These are phyloP conservation scores for Carallia brachiata DNA, from an alignment of 345 rosid genomes.

Conservation along the genomic window DNA sequence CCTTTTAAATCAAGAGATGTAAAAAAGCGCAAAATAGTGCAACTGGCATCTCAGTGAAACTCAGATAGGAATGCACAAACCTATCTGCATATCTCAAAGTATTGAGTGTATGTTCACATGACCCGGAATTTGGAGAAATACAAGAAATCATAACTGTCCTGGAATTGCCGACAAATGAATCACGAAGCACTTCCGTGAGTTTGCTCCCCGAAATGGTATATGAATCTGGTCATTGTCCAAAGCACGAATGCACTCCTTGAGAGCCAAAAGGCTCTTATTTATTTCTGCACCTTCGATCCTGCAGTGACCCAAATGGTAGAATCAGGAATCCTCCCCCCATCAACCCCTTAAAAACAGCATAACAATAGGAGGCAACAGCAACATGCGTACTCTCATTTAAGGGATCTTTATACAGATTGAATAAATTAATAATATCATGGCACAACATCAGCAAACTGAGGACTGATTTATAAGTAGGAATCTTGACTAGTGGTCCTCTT, in stretches of 20 bases:
- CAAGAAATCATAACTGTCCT: conserved; percentile 98
- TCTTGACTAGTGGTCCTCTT: no score
- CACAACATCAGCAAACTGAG: no score
- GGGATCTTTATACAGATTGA: no score
- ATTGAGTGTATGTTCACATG: conserved; percentile 92
- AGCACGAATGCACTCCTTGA: conserved; percentile 97
- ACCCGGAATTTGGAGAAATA: conserved; percentile 95
- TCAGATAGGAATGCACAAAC: conserved; percentile 37
- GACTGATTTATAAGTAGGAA: no score
- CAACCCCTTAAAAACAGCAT: background rate
- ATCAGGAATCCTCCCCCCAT: conserved; percentile 7
- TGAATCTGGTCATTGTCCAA: conserved; percentile 94
- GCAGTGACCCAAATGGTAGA: conserved; percentile 17
- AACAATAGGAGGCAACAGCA: background rate
- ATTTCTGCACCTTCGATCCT: conserved; percentile 98
- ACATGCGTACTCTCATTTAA: no score
- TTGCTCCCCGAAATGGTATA: conserved; percentile 95
- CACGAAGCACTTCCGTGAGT: conserved; percentile 97
- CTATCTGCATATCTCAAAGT: conserved; percentile 96
- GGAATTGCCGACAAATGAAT: conserved; percentile 96
- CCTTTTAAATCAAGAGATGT: conserved; percentile 7
- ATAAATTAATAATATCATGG: no score
- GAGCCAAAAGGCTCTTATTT: conserved; percentile 96
- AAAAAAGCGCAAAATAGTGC: background rate
- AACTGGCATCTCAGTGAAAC: conserved; percentile 12